phyloP scores from a whole-genome alignment of 2,329 filamentous ascomycete genomes.

The Colletotrichum australisinense region DNA sequence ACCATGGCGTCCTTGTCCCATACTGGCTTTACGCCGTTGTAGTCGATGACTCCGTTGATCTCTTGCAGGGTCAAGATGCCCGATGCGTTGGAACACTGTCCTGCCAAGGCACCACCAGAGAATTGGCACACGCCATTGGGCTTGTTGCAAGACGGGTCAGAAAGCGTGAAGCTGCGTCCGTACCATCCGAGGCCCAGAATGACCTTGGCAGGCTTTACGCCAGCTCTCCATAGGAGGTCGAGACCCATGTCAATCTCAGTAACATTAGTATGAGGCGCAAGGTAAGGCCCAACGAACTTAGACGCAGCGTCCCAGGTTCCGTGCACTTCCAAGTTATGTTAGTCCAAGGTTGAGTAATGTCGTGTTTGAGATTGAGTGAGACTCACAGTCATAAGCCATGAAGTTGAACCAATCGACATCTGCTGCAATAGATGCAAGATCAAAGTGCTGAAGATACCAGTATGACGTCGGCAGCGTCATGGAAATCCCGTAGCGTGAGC shows the following conservation, averaged over 20 bases:
- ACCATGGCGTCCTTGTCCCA: slow-evolving; percentile 37
- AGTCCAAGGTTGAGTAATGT: background rate
- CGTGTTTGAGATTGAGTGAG: background rate
- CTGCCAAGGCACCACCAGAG: slow-evolving; percentile 25
- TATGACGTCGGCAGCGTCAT: slow-evolving; percentile 42
- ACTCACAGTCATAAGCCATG: slow-evolving; percentile 15
- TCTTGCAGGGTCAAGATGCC: slow-evolving; percentile 40
- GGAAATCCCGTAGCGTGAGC: slow-evolving; percentile 33
- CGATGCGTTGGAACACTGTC: slow-evolving; percentile 37
- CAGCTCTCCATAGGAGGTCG: slow-evolving; percentile 59
- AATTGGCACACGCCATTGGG: slow-evolving; percentile 37
- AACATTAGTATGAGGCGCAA: slow-evolving; percentile 45
- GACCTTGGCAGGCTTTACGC: slow-evolving; percentile 54
- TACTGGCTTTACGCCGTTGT: background rate
- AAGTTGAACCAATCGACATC: slow-evolving; percentile 55
- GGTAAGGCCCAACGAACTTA: background rate
- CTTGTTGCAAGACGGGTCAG: slow-evolving; percentile 33
- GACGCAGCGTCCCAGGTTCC: slow-evolving; percentile 45
- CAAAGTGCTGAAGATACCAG: slow-evolving; percentile 44
- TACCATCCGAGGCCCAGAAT: slow-evolving; percentile 57
- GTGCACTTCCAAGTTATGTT: background rate
- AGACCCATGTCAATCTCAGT: slow-evolving; percentile 55
- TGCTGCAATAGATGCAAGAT: slow-evolving; percentile 36
- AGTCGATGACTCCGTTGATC: slow-evolving; percentile 38
- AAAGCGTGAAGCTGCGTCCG: slow-evolving; percentile 40